Percentiles rank a stretch among this genome's conserved stretches.
These are phyloP conservation scores for Penicillium sp. DNA, from an alignment of 2,329 filamentous ascomycete species.

Conservation along the genomic window DNA sequence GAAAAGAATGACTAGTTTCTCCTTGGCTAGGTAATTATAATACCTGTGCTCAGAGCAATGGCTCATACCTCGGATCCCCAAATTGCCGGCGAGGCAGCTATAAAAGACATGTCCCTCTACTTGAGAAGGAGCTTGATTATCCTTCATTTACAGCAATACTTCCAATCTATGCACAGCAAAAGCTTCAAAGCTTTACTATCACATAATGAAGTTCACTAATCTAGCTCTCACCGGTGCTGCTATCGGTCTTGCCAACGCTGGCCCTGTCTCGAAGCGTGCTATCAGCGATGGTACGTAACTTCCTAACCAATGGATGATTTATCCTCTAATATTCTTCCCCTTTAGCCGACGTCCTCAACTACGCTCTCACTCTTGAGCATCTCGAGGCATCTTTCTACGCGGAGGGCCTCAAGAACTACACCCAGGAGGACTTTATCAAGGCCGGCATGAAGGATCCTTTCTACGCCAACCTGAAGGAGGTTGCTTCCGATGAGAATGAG, in stretches of 20 bases:
- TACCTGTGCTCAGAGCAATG: neutral
- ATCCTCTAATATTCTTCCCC: neutral
- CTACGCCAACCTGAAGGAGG: constrained; percentile 57
- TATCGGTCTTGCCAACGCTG: constrained; percentile 8
- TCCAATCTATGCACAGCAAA: neutral
- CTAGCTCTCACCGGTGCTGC: constrained; percentile 9
- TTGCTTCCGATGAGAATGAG: constrained; percentile 56
- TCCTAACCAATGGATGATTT: neutral
- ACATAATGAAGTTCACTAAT: constrained; percentile 14
- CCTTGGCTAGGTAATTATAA: neutral
- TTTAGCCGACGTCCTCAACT: constrained; percentile 24
- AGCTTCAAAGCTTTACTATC: neutral
- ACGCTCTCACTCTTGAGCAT: constrained; percentile 48
- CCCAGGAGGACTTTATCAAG: constrained; percentile 50
- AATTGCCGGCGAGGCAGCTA: neutral
- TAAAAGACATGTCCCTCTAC: neutral
- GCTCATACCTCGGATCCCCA: neutral
- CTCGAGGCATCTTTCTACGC: constrained; percentile 64
- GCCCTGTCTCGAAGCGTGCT: constrained; percentile 11
- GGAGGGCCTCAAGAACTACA: constrained; percentile 59
- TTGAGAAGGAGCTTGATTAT: neutral
- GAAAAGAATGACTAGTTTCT: neutral
- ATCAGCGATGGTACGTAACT: constrained; percentile 11
- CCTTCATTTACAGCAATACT: neutral
- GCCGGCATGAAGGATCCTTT: constrained; percentile 54